A percentile compares a stretch with the other conserved stretches of the same genome.
phyloP scores from a whole-genome alignment of 768 basidiomycete species.

The Pulveroboletus sp. region DNA sequence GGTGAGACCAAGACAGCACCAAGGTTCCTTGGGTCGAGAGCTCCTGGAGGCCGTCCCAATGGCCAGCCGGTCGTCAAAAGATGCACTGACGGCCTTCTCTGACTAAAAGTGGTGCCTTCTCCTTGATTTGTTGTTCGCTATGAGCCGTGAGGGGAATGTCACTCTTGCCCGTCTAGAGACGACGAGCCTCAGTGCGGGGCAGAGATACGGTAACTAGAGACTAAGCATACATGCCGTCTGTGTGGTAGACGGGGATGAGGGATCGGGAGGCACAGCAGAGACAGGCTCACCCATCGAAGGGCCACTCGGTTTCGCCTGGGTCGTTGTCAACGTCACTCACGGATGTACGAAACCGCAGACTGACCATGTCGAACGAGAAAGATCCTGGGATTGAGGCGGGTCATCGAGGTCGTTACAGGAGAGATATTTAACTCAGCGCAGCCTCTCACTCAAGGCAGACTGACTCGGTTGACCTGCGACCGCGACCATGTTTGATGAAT shows the following conservation, averaged over 20 bases:
- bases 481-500: slow-evolving; percentile 60
- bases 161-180: slow-evolving; percentile 68
- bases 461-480: slow-evolving; percentile 2
- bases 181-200: not conserved
- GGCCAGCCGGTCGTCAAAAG: not conserved
- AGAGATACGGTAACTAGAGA: not conserved
- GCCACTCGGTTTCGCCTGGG: slow-evolving; percentile 92
- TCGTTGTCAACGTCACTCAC: not conserved
- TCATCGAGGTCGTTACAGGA: slow-evolving; percentile 8
- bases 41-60: slow-evolving; percentile 37
- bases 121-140: slow-evolving; percentile 67
- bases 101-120: slow-evolving; percentile 60
- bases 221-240: slow-evolving; percentile 57
- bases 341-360: not conserved
- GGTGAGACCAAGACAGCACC: slow-evolving; percentile 79
- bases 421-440: not conserved
- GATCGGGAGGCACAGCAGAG: not conserved
- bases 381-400: slow-evolving; percentile 63
- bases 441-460: not conserved
- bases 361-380: slow-evolving; percentile 79
- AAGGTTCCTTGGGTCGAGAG: slow-evolving; percentile 77
- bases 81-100: slow-evolving; percentile 67
- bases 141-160: slow-evolving; percentile 83
- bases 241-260: slow-evolving; percentile 5
- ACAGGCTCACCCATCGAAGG: slow-evolving; percentile 63